Evolutionary conservation across 345 rosid genomes (phyloP).

Genomic region (Camelina hispida): DNA sequence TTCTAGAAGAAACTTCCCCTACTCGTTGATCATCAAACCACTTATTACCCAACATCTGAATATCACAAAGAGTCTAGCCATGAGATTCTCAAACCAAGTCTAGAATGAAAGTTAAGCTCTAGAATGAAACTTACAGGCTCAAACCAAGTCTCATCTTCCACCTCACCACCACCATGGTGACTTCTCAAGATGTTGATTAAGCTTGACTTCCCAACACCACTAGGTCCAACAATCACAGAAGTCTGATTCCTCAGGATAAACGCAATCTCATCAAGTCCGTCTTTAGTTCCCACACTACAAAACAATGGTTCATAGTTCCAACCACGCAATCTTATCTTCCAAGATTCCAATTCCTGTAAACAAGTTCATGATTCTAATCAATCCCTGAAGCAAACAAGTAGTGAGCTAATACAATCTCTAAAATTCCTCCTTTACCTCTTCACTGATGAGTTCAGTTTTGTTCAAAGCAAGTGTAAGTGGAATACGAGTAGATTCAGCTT

Average conservation of each 20-base stretch:
- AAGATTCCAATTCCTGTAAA: constrained; percentile 61
- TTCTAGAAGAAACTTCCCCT: constrained; percentile 81
- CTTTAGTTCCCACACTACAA: constrained; percentile 75
- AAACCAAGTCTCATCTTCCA: constrained; percentile 65
- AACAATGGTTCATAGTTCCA: constrained; percentile 90
- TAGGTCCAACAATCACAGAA: constrained; percentile 95
- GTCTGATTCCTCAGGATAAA: constrained; percentile 70
- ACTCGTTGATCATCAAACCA: constrained; percentile 84
- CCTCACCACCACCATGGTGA: constrained; percentile 42
- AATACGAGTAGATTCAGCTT: constrained; percentile 83
- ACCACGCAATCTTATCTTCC: constrained; percentile 66
- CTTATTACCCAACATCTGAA: constrained; percentile 72
- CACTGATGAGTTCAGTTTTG: constrained; percentile 71
- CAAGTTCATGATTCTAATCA: background rate
- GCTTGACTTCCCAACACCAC: constrained; percentile 98
- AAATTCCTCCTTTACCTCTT: constrained; percentile 51
- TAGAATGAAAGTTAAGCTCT: constrained; percentile 19
- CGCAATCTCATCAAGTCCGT: constrained; percentile 70
- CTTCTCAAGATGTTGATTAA: constrained; percentile 79
- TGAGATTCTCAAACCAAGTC: constrained; percentile 58
- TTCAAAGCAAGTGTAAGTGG: constrained; percentile 83
- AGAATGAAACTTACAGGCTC: constrained; percentile 61
- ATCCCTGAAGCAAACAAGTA: background rate
- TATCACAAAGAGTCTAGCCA: constrained; percentile 6
- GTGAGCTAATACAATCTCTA: background rate